Conservation (phyloP, 2,329 filamentous ascomycete genomes). For the Fusarium udum region DNA sequence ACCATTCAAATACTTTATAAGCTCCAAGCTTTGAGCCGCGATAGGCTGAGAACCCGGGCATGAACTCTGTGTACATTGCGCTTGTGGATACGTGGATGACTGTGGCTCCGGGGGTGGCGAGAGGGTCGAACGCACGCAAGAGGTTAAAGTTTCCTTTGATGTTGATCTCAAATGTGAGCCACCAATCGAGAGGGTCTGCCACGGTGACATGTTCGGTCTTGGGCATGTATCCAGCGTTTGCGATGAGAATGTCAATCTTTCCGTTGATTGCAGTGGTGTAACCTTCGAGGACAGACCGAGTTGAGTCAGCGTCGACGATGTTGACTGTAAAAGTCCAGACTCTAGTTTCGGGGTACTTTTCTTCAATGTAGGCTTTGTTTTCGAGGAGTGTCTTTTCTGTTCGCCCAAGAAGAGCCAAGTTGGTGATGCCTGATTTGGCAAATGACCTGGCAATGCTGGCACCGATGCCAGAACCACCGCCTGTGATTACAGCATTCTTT, state of each 20-base stretch:
- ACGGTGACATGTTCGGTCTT: conserved; percentile 16
- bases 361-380: conserved; percentile 45
- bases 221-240: conserved; percentile 45
- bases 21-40: conserved; percentile 54
- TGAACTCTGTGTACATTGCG: conserved; percentile 38
- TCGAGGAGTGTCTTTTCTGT: conserved; percentile 45
- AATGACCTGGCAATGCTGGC: conserved; percentile 70
- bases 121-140: conserved; percentile 41
- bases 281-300: conserved; percentile 14
- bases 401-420: conserved; percentile 54
- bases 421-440: conserved; percentile 50
- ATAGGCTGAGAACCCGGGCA: conserved; percentile 49
- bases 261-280: conserved; percentile 38
- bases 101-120: conserved; percentile 40
- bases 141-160: conserved; percentile 45
- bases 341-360: conserved; percentile 65
- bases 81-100: conserved; percentile 39
- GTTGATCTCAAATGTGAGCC: conserved; percentile 44
- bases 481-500: conserved; percentile 69
- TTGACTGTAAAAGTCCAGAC: conserved; percentile 46
- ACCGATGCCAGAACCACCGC: conserved; percentile 70
- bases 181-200: conserved; percentile 38
- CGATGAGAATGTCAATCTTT: conserved; percentile 51
- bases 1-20: conserved; percentile 53
- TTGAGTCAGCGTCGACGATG: conserved; percentile 44